phyloP scores from a whole-genome alignment of 2,329 filamentous ascomycete species.

The Pseudogymnoascus sp. region DNA sequence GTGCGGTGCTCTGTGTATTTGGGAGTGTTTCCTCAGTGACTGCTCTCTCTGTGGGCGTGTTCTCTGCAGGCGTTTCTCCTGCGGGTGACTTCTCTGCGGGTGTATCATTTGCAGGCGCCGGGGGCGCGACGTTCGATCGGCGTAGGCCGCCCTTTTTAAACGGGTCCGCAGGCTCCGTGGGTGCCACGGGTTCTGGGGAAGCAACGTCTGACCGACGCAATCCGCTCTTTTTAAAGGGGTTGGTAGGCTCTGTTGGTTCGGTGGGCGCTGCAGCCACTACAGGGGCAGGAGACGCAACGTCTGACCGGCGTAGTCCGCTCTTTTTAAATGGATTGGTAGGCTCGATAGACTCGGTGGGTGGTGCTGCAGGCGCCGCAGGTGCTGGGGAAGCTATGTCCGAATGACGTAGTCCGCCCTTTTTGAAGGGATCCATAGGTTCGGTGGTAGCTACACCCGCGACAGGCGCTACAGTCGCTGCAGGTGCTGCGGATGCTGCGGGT shows the following conservation, averaged over 20 bases:
- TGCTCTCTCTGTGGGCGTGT: neutral
- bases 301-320: neutral
- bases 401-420: slow-evolving; percentile 11
- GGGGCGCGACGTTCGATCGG: neutral
- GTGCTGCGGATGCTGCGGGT: neutral
- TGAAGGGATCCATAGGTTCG: neutral
- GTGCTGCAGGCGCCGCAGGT: too few relatives aligned
- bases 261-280: neutral
- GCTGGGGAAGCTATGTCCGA: neutral
- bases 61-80: neutral
- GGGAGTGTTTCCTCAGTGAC: neutral
- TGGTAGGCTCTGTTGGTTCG: neutral
- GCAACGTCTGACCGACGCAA: neutral
- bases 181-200: neutral
- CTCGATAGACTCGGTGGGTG: slow-evolving; percentile 12
- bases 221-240: slow-evolving; percentile 4
- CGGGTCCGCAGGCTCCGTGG: neutral
- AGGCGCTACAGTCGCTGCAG: neutral
- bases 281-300: slow-evolving; percentile 9
- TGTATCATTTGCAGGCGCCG: neutral
- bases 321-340: neutral
- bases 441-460: neutral
- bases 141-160: slow-evolving; percentile 4
- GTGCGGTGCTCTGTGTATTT: neutral
- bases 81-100: neutral